A percentile compares a stretch with the other conserved stretches of the same genome.
Evolutionary conservation across 2,329 filamentous ascomycete species (phyloP).

Genomic region (Ascochyta fabae): DNA sequence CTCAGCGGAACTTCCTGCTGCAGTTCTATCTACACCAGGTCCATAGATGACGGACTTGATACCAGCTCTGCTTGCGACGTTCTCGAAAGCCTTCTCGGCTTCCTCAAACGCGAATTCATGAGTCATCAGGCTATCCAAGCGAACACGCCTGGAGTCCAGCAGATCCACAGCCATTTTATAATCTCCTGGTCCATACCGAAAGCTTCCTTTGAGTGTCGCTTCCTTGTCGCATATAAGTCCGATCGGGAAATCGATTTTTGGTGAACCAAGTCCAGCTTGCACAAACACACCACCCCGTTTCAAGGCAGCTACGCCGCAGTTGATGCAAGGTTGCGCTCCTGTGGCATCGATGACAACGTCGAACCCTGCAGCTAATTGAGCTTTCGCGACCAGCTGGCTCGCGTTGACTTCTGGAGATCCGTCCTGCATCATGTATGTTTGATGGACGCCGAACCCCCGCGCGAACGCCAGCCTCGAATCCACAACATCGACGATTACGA

Average conservation of each 20-base stretch:
- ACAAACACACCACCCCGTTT: conserved; percentile 28
- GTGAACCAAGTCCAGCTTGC: conserved; percentile 31
- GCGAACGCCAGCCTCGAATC: conserved; percentile 18
- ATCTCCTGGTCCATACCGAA: conserved; percentile 39
- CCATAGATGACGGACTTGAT: conserved; percentile 36
- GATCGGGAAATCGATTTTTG: conserved; percentile 28
- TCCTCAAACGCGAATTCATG: conserved; percentile 23
- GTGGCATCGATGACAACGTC: conserved; percentile 36
- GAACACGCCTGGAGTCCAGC: conserved; percentile 16
- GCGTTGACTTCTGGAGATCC: conserved; percentile 14
- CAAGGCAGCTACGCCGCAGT: conserved; percentile 22
- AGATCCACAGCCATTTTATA: conserved; percentile 30
- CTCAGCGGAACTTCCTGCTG: not conserved
- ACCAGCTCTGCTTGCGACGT: conserved; percentile 20
- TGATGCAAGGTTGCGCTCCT: conserved; percentile 31
- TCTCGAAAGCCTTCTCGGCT: conserved; percentile 25
- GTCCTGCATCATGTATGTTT: conserved; percentile 19
- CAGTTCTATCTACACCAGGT: conserved; percentile 14
- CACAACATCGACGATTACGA: conserved; percentile 17
- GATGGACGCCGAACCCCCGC: conserved; percentile 10
- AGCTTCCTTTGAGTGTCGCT: conserved; percentile 31
- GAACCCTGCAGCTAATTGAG: conserved; percentile 6
- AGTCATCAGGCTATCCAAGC: conserved; percentile 24
- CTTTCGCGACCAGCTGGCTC: not conserved
- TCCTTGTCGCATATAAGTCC: conserved; percentile 36